phyloP scores from a whole-genome alignment of 1,284 basidiomycete genomes.

The Papiliotrema nemorosa region DNA sequence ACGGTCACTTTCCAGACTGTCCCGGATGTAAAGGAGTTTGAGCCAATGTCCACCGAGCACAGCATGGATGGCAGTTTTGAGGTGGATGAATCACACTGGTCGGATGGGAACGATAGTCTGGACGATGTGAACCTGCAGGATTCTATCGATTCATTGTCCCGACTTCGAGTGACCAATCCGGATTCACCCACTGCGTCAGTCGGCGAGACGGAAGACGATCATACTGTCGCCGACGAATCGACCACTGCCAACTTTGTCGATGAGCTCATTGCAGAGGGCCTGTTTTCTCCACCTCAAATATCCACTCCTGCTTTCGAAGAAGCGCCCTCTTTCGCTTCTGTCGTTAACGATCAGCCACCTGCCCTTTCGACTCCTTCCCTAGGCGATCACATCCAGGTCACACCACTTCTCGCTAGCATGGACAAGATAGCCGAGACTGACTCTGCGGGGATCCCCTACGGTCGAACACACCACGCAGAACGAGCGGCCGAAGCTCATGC shows the following conservation, averaged over 20 bases:
- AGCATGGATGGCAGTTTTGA: constrained; percentile 51
- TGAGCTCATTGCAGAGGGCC: constrained; percentile 45
- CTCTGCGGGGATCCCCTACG: constrained; percentile 61
- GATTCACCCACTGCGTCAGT: constrained; percentile 1
- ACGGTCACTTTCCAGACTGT: constrained; percentile 82
- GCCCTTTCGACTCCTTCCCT: constrained; percentile 37
- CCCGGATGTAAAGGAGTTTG: constrained; percentile 85
- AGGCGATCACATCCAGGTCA: constrained; percentile 27
- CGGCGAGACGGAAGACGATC: not conserved
- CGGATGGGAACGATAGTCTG: constrained; percentile 47
- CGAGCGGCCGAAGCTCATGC: constrained; percentile 30
- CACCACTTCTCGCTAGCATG: constrained; percentile 21
- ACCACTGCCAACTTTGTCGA: constrained; percentile 49
- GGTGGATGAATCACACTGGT: constrained; percentile 48
- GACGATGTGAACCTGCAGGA: constrained; percentile 23
- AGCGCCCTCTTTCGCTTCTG: constrained; percentile 25
- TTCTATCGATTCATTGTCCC: not conserved
- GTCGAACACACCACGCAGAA: constrained; percentile 61
- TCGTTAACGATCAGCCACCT: constrained; percentile 16
- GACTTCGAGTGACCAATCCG: not conserved
- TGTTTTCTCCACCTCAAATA: constrained; percentile 40
- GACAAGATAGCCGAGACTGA: constrained; percentile 37
- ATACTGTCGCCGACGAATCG: constrained; percentile 23
- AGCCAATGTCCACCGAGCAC: constrained; percentile 60
- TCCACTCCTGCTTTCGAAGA: constrained; percentile 33